These are phyloP conservation scores for Taphrina betulina DNA, from an alignment of 1,139 yeast genomes.

Conservation along the genomic window DNA sequence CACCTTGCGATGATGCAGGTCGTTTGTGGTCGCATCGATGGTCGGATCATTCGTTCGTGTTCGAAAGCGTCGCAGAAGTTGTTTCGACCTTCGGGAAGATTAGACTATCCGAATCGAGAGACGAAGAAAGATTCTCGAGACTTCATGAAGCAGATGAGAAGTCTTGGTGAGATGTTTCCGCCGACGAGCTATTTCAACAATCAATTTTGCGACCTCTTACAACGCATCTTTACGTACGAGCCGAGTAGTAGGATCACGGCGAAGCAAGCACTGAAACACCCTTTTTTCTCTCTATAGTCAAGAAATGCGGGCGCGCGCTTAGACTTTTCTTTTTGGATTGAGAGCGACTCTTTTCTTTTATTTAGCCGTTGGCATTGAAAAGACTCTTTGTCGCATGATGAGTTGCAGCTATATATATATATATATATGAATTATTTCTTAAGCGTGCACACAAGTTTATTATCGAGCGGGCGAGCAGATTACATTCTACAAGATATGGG, in stretches of 20 bases:
- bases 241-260: conserved; percentile 76
- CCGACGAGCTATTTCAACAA: conserved; percentile 47
- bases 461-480: no score
- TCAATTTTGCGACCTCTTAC: conserved; percentile 57
- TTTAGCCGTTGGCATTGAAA: no score
- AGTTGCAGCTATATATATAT: no score
- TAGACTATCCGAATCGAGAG: conserved; percentile 45
- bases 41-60: conserved; percentile 17
- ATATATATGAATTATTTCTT: no score
- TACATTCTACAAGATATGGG: no score
- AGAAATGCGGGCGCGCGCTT: no score
- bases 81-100: conserved; percentile 37
- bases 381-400: no score
- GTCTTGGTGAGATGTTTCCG: conserved; percentile 29
- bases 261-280: conserved; percentile 71
- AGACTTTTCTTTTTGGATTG: no score
- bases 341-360: no score
- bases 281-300: no score
- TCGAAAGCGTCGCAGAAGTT: conserved; percentile 36
- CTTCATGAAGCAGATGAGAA: conserved; percentile 53
- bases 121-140: conserved; percentile 51
- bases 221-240: conserved; percentile 72
- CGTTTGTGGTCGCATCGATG: conserved; percentile 48
- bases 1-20: conserved; percentile 94
- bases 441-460: no score